Evolutionary conservation across 768 basidiomycete species (phyloP), one percentile per base, ranked within the genome.

Genomic region (Atractiella rhizophila): DNA sequence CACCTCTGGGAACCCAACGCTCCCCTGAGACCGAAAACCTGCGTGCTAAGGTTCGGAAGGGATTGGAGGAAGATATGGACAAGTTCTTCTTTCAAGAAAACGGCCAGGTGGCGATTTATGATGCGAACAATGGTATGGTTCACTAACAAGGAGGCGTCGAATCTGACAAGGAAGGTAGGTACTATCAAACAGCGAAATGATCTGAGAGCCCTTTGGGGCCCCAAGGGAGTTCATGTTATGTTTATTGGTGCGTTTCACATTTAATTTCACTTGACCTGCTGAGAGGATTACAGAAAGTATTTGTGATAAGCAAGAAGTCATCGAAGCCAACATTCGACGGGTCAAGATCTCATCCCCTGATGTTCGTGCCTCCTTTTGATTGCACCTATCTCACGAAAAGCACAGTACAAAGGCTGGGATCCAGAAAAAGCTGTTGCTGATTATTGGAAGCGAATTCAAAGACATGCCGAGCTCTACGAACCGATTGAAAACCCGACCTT

Each of bases 331-430:
- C 54, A 96, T 54, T 39, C 70, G 91, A 34, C 81, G 71, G 48
- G 88, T 96, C 61, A 94, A 98, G 67, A 80, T 98, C 36, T 91
- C 86, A 7, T 94, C 88, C 12, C 91, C 88, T 4, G 88, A 98
- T 58, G 88, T 85, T 53, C 30, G 79, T 66, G 16, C 15, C 11
- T 20, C 4, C 12, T 21, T 34, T 31, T 8, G 21, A 10, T 29
- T 29, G 43, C 28, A 9, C 5, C 16, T 30, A 20, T 7, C 19
- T 44, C 18, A 10, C 9, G 21, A 37, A 3, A 2, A 19, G 5
- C 27, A 4, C 52, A 91, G 86, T 98, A 96, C 58, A 72, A 73
- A 35, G 72, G 68, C 13, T 96, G 88, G 85, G 68, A 86, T 53
- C 80, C 82, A 32, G 78, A 98, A 56, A 67, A 72, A 50, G 91